phyloP scores from a whole-genome alignment of 805 yeast genomes.

The Yamadazyma akitaensis region DNA sequence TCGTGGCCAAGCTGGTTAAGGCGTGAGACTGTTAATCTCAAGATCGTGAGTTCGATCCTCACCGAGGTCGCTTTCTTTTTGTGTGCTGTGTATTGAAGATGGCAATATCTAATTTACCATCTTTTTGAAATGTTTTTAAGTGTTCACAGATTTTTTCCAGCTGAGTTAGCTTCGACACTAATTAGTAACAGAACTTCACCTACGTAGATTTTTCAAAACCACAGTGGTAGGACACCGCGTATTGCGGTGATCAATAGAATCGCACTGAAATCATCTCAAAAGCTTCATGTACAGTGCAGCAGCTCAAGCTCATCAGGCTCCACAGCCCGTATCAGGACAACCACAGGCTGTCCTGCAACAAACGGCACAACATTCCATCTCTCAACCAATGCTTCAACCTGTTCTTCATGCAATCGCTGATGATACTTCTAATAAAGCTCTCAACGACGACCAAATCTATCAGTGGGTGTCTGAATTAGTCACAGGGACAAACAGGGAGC shows the following conservation, averaged over 20 bases:
- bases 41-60: conserved; percentile 20
- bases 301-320: conserved; percentile 1
- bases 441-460: conserved; percentile 73
- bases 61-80: conserved; percentile 17
- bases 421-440: conserved; percentile 16
- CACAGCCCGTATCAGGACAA: background rate
- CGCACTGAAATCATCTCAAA: background rate
- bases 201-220: too few relatives aligned
- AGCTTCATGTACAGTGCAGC: conserved; percentile 5
- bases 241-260: background rate
- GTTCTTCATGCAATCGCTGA: background rate
- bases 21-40: conserved; percentile 19
- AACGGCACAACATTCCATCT: background rate
- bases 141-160: too few relatives aligned
- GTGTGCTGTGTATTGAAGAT: too few relatives aligned
- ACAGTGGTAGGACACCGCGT: background rate
- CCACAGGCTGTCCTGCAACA: background rate
- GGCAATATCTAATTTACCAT: too few relatives aligned
- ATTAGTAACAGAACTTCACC: too few relatives aligned
- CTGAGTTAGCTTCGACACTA: too few relatives aligned
- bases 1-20: conserved; percentile 21
- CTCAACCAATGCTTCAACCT: background rate
- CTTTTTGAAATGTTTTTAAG: too few relatives aligned
- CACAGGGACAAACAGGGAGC: conserved; percentile 87
- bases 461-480: conserved; percentile 88